Evolutionary conservation across 2,329 filamentous ascomycete genomes (phyloP), one percentile per base, ranked within the genome.

Genomic region (Torrubiellomyces zombiae): DNA sequence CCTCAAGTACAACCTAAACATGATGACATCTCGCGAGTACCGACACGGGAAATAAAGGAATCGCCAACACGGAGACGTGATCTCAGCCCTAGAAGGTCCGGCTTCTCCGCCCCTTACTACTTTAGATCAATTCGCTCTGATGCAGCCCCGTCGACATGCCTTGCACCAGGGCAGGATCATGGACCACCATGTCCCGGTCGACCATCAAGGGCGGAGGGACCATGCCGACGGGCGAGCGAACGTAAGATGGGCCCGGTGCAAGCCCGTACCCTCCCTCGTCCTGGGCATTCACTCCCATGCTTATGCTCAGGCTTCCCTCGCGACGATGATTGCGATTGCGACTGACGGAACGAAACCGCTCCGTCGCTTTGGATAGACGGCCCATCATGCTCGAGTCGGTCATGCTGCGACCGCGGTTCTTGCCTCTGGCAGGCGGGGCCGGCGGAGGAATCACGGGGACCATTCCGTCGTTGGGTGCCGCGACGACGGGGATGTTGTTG

Each of bases 291-390:
- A n/a, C n/a, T n/a, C n/a, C n/a, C n/a, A n/a, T n/a, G n/a, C n/a
- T n/a, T n/a, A n/a, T n/a, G n/a, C n/a, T n/a, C n/a, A n/a, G n/a
- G n/a, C n/a, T n/a, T n/a, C n/a, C n/a, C n/a, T n/a, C n/a, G n/a
- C n/a, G n/a, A n/a, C n/a, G n/a, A n/a, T n/a, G n/a, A n/a, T n/a
- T 64, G 21, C 60, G 56, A 25, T 58, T 60, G 10, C 67, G 63
- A 42, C 67, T 72, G 2, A 54, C 67, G 4, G 67, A 72, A 12
- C 68, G 60, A 39, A 73, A 60, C 23, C 65, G 60, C 37, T 73
- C 68, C 0, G 67, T 67, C 0, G 64, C 65, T 23, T 67, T 66
- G 30, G 56, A 59, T 32, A 71, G 47, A 16, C 67, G 63, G 3
- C 58, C 58, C 3, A 62, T 53, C 30, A 72, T 52, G 41, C 57